phyloP scores from a whole-genome alignment of 768 basidiomycete genomes.

The Hysterangium stoloniferum region DNA sequence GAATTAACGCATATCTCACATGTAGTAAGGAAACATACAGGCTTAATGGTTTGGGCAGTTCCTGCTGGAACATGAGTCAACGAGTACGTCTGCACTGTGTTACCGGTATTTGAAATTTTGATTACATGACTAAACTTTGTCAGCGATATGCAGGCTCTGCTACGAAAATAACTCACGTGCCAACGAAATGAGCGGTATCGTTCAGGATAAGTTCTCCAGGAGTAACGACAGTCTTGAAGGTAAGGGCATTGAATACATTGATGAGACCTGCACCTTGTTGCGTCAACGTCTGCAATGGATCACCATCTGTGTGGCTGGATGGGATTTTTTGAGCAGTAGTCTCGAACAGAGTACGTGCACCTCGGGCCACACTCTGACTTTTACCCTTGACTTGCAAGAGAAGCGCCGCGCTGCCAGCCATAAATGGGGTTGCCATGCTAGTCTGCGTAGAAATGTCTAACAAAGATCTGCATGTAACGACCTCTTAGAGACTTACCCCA shows the following conservation, averaged over 20 bases:
- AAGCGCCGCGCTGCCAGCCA: slow-evolving; percentile 39
- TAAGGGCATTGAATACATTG: slow-evolving; percentile 50
- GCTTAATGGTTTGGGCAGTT: slow-evolving; percentile 40
- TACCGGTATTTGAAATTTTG: slow-evolving; percentile 41
- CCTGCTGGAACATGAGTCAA: slow-evolving; percentile 51
- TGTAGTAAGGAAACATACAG: slow-evolving; percentile 24
- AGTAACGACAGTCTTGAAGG: slow-evolving; percentile 41
- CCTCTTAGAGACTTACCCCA: slow-evolving; percentile 21
- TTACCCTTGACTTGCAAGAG: slow-evolving; percentile 35
- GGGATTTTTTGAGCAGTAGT: slow-evolving; percentile 39
- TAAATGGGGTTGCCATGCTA: slow-evolving; percentile 35
- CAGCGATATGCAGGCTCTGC: no score
- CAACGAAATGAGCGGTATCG: slow-evolving; percentile 50
- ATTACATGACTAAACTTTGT: slow-evolving; percentile 18
- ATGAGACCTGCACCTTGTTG: slow-evolving; percentile 52
- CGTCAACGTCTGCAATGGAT: slow-evolving; percentile 42
- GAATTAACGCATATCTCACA: background rate
- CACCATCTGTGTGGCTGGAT: slow-evolving; percentile 39
- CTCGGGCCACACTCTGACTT: slow-evolving; percentile 20
- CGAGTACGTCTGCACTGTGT: slow-evolving; percentile 33
- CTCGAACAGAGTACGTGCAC: slow-evolving; percentile 37
- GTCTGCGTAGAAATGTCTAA: slow-evolving; percentile 19
- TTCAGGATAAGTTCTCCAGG: slow-evolving; percentile 56
- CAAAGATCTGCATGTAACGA: background rate
- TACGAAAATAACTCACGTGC: slow-evolving; percentile 8